Evolutionary conservation across 345 rosid species (phyloP), one percentile per base, ranked within the genome.

Genomic region (Eucalyptus erythrocorys): DNA sequence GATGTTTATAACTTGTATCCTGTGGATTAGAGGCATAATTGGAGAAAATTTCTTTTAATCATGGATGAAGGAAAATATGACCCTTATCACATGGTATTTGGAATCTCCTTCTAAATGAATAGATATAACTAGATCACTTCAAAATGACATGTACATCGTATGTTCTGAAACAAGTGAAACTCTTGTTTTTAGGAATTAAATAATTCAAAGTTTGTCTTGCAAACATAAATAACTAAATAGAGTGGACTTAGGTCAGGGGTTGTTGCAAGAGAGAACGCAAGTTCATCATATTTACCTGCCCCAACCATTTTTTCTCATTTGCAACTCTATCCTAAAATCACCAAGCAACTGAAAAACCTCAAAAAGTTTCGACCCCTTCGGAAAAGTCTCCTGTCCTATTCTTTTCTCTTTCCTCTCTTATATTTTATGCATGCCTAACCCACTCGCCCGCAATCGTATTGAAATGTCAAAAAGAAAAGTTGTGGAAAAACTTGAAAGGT

Each of bases 81-180:
- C 0, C 10, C 3, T 66, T 66, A 66, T 0, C 6, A 0, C 0
- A n/a, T 2, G 34, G 19, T 32, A 66, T 64, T 3, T 6, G 0
- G 2, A 64, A 64, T 64, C 5, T 30, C 76, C 5, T 30, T 15
- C 40, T 32, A 34, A 64, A n/a, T 64, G 21, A 66, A 66, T 32
- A n/a, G 22, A 32, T n/a, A 0, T 66, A n/a, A 66, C 1, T 66
- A 32, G 40, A 66, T 66, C 37, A 66, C 5, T 64, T 66, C 17
- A 15, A 64, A 61, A 61, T 64, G 11, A n/a, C 15, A 2, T 14
- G 19, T 66, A 66, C 6, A 64, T 64, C 9, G 0, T 40, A 66
- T 34, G 8, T 32, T 32, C 3, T 66, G 0, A 34, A 66, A 15
- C 22, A 32, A 32, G 79, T 15, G 3, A 66, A n/a, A 66, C 79